Base-by-base conservation (phyloP, 176 grass and related monocot species). In the Melocanna baccifera region DNA sequence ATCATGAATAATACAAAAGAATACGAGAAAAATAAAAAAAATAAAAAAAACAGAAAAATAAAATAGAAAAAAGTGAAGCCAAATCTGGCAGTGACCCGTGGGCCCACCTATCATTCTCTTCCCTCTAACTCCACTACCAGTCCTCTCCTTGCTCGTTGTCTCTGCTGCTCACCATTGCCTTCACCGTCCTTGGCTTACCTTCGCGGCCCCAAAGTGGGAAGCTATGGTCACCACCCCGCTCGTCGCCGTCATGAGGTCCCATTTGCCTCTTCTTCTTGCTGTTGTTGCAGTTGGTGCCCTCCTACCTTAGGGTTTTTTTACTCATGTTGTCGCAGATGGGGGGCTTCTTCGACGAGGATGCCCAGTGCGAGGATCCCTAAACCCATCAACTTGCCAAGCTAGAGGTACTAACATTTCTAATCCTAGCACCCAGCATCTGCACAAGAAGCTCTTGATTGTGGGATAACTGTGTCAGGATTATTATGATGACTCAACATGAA, bases 341-440 rank as follows among this genome's bases (percentile, higher is more conserved):
- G 72, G 69, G 70, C 46, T 70, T 75, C 84, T 73, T 71, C 83
- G 57, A 66, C 73, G 29, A 87, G 90, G 64, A 84, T 65, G 73
- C 69, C 88, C 59, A 84, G 81, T 47, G 72, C 87, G 75, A 87
- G 81, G 62, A 86, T 80, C 47, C 79, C 84, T 64, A 93, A 86
- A 67, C 79, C 87, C 14, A 72, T 79, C 34, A 88, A 85, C 45
- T 68, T 87, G 66, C 79, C 75, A 8, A 86, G 43, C 67, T 71
- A 85, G 39, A 88, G 86, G 92, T 93, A 83, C 48, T 26, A 62
- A 2, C 29, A 45, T 37, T 65, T 71, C 32, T 36, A 26, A 37
- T 41, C 37, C 64, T 30, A 58, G 36, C 45, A 4, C 19, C 41
- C 57, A 28, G 32, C 63, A 37, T 86, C 46, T 72, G 32, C 41